Percentiles rank a stretch among this genome's conserved stretches.
These are phyloP conservation scores for Ogataea dorogensis DNA, from an alignment of 805 yeast species.

Conservation along the genomic window DNA sequence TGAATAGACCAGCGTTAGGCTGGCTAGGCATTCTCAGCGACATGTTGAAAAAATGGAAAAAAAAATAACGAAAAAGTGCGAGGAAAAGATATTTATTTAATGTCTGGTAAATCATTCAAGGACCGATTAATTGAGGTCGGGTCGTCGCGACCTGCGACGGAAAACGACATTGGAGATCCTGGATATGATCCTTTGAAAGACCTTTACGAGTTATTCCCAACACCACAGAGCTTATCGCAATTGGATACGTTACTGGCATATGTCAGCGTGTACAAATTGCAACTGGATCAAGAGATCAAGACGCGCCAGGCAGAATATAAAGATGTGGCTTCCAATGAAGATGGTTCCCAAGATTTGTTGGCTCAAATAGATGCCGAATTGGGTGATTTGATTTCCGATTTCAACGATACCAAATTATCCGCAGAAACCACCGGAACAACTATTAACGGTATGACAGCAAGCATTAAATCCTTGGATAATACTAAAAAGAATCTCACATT, in stretches of 20 bases:
- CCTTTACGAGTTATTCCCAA: constrained; percentile 48
- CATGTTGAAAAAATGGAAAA: constrained; percentile 44
- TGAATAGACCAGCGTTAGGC: constrained; percentile 90
- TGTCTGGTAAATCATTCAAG: constrained; percentile 21
- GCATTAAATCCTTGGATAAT: constrained; percentile 74
- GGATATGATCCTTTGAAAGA: constrained; percentile 56
- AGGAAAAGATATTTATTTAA: constrained; percentile 8
- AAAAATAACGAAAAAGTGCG: constrained; percentile 3
- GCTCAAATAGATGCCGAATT: constrained; percentile 36
- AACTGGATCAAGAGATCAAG: constrained; percentile 46
- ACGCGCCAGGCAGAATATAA: constrained; percentile 38
- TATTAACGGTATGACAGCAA: constrained; percentile 69
- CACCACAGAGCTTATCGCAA: constrained; percentile 49
- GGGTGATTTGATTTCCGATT: constrained; percentile 40
- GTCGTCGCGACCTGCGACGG: constrained; percentile 4
- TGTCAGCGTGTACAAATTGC: constrained; percentile 49
- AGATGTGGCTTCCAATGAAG: constrained; percentile 20
- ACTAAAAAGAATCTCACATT: constrained; percentile 81
- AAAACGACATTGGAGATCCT: constrained; percentile 30
- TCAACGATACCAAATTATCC: constrained; percentile 45
- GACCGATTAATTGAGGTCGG: constrained; percentile 27
- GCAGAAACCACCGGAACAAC: constrained; percentile 57
- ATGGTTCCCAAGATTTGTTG: constrained; percentile 23
- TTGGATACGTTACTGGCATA: constrained; percentile 50
- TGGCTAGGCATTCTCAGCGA: constrained; percentile 88